Evolutionary conservation across 2,329 filamentous ascomycete species (phyloP).

Genomic region (Claviceps digitariae): DNA sequence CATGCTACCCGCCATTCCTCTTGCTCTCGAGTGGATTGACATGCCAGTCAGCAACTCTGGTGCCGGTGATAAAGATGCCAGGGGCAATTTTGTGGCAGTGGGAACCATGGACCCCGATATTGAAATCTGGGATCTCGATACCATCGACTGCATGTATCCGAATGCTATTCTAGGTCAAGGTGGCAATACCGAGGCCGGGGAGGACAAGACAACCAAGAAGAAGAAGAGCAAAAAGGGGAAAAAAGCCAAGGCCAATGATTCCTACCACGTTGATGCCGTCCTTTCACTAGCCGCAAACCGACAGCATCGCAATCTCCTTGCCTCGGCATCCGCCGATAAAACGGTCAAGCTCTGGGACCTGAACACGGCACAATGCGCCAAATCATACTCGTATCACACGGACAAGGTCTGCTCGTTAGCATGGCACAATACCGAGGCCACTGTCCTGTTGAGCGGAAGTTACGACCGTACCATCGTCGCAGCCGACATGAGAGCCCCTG

Average conservation of each 20-base stretch:
- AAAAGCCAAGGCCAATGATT: slow-evolving; percentile 74
- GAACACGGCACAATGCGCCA: slow-evolving; percentile 80
- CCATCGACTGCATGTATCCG: slow-evolving; percentile 95
- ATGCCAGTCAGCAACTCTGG: slow-evolving; percentile 65
- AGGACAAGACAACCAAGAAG: slow-evolving; percentile 63
- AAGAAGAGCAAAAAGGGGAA: slow-evolving; percentile 70
- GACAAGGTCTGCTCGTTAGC: slow-evolving; percentile 96
- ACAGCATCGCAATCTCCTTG: slow-evolving; percentile 84
- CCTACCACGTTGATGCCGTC: slow-evolving; percentile 89
- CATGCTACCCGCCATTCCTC: slow-evolving; percentile 92
- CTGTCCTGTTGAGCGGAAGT: slow-evolving; percentile 78
- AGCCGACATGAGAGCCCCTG: slow-evolving; percentile 91
- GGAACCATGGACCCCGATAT: slow-evolving; percentile 98
- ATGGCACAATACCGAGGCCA: slow-evolving; percentile 82
- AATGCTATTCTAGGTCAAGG: slow-evolving; percentile 86
- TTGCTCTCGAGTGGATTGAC: slow-evolving; percentile 92
- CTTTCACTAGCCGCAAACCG: slow-evolving; percentile 85
- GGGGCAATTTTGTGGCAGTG: slow-evolving; percentile 85
- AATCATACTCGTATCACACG: slow-evolving; percentile 90
- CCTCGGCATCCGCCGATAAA: slow-evolving; percentile 89
- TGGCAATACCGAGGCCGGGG: slow-evolving; percentile 35
- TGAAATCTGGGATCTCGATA: slow-evolving; percentile 94
- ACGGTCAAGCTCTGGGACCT: slow-evolving; percentile 98
- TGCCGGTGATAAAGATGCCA: slow-evolving; percentile 45
- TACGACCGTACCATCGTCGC: slow-evolving; percentile 91